Percentiles rank a stretch among this genome's conserved stretches.
phyloP scores from a whole-genome alignment of 163 green algal genomes.

The Volvox carteri region DNA sequence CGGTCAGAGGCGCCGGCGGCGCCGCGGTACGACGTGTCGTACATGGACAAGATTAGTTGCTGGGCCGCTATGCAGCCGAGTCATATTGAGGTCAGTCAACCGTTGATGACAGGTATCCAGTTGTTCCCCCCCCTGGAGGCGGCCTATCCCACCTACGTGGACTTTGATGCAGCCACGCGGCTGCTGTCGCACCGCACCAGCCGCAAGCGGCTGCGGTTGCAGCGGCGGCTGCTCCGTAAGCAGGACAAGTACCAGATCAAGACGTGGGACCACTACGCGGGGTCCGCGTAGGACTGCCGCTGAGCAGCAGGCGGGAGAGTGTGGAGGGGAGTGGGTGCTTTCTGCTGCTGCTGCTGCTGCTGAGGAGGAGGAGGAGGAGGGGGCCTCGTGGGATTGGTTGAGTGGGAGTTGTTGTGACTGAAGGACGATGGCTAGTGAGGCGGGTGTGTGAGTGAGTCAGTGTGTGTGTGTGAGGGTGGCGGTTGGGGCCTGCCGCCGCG shows the following conservation, averaged over 20 bases:
- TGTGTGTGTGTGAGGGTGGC: too few relatives aligned
- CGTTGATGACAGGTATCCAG: slow-evolving; percentile 58
- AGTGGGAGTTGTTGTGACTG: too few relatives aligned
- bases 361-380: too few relatives aligned
- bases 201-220: slow-evolving; percentile 56
- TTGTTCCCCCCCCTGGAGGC: slow-evolving; percentile 66
- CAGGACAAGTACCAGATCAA: slow-evolving; percentile 73
- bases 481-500: too few relatives aligned
- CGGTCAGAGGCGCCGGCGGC: background rate
- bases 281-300: slow-evolving; percentile 43
- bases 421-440: too few relatives aligned
- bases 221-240: slow-evolving; percentile 8
- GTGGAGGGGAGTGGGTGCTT: too few relatives aligned
- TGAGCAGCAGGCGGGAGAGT: too few relatives aligned
- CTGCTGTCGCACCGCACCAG: slow-evolving; percentile 57
- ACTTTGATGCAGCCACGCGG: slow-evolving; percentile 61
- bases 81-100: slow-evolving; percentile 55
- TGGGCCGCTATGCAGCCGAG: slow-evolving; percentile 58
- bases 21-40: background rate
- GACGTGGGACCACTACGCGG: slow-evolving; percentile 64
- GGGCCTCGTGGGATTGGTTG: too few relatives aligned
- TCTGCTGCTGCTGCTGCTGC: too few relatives aligned
- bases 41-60: slow-evolving; percentile 66
- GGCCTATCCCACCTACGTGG: slow-evolving; percentile 65
- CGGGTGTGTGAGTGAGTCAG: too few relatives aligned